A percentile compares a stretch with the other conserved stretches of the same genome.
phyloP scores from a whole-genome alignment of 495 filamentous ascomycete species.

The Penicillium egyptiacum region DNA sequence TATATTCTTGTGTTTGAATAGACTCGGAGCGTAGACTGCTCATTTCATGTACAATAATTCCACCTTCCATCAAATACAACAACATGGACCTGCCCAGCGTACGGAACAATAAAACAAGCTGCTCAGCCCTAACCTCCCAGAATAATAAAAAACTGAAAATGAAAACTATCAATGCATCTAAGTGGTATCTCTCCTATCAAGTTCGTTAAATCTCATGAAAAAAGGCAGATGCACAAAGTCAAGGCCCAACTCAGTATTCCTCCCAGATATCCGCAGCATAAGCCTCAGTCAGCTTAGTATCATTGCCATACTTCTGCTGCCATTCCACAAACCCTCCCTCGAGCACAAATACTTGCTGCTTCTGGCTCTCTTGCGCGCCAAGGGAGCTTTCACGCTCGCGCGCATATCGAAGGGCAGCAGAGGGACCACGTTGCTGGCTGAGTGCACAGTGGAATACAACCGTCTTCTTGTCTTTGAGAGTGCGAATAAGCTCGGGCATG shows the following conservation, averaged over 20 bases:
- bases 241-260: constrained; percentile 45
- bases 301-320: constrained; percentile 81
- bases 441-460: constrained; percentile 97
- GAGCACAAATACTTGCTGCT: constrained; percentile 76
- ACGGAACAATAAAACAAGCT: neutral
- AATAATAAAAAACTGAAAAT: neutral
- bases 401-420: constrained; percentile 45
- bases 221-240: constrained; percentile 8
- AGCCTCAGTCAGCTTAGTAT: constrained; percentile 78
- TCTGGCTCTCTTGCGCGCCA: constrained; percentile 38
- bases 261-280: constrained; percentile 87
- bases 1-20: constrained; percentile 1
- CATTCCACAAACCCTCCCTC: constrained; percentile 87
- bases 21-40: neutral
- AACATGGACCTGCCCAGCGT: neutral
- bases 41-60: constrained; percentile 7
- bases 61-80: neutral
- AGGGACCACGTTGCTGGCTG: constrained; percentile 72
- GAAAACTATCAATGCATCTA: constrained; percentile 4
- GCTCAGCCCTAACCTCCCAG: neutral
- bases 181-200: constrained; percentile 21
- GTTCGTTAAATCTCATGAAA: constrained; percentile 19
- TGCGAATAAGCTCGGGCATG: constrained; percentile 78
- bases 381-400: constrained; percentile 41
- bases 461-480: constrained; percentile 71